Base-by-base conservation (phyloP, 768 basidiomycete genomes). In the Tephrocybe sp. region DNA sequence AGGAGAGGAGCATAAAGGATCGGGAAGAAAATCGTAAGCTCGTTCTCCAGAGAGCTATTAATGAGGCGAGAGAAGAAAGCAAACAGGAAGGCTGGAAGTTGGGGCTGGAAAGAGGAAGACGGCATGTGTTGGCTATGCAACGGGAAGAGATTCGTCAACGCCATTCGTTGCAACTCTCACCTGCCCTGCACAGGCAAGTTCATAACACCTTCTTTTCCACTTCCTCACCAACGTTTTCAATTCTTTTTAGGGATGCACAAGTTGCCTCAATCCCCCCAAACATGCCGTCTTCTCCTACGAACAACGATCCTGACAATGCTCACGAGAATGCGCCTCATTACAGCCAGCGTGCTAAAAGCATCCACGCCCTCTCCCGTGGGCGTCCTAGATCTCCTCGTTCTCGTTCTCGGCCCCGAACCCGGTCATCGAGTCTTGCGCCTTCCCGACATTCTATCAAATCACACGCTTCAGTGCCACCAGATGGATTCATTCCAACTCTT, bases 61-160 rank as follows among this genome's bases (percentile, higher is more conserved):
- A 78, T 2, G 52, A 67, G 13, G 84, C 83, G 1, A 64, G 76
- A 49, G 79, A 83, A 46, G 77, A 83, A 55, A 83, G 83, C 4
- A 62, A 77, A 35, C 67, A 72, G 19, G 55, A 73, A 10, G 83
- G 83, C 5, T 80, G 75, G 58, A 71, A 72, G 55, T 74, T 81
- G 55, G 83, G 82, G 3, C 42, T 66, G 53, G 53, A 68, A 49
- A 54, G 66, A 63, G 57, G 73, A 51, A 42, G 62, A 34, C 50
- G 54, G 49, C 30, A 57, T 50, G n/a, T 43, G 26, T 48, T 49
- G 14, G 44, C 45, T 44, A 46, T 9, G 54, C 52, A 14, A 31
- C 31, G n/a, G 19, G 4, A 41, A 36, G 12, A 12, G 35, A 12
- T 16, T 36, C 13, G 13, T 5, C 35, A 36, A 12, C 35, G 11